Evolutionary conservation across 106 monocot species (phyloP).

Genomic region (Apostasia ramifera): DNA sequence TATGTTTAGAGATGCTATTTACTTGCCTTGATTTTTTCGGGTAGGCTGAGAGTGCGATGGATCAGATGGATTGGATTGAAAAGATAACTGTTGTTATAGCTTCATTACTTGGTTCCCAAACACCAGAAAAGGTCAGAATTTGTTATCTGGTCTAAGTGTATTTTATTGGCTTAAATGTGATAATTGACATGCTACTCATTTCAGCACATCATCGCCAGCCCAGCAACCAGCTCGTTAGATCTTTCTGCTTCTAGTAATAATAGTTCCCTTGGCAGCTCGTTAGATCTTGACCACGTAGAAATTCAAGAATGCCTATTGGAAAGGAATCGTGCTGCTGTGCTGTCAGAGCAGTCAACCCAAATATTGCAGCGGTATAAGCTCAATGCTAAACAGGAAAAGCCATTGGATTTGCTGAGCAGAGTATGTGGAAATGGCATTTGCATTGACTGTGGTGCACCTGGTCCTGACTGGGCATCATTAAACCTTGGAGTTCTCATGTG

Average conservation of each 20-base stretch:
- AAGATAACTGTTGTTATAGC: conserved; percentile 98
- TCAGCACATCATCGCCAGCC: no score
- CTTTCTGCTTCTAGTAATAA: neutral
- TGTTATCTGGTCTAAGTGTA: neutral
- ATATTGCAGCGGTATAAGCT: conserved; percentile 30
- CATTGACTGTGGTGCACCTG: conserved; percentile 77
- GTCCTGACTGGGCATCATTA: conserved; percentile 88
- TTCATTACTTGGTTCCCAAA: conserved; percentile 74
- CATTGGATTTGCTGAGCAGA: conserved; percentile 54
- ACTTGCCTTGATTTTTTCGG: no score
- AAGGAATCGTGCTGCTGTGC: conserved; percentile 30
- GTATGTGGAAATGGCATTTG: conserved; percentile 66
- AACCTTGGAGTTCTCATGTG: conserved; percentile 83
- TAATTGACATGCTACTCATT: neutral
- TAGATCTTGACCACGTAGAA: conserved; percentile 41
- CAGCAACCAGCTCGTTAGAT: neutral
- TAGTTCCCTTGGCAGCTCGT: conserved; percentile 7
- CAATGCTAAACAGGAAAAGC: conserved; percentile 52
- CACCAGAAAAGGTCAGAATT: conserved; percentile 54
- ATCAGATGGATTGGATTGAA: conserved; percentile 98
- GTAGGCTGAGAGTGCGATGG: conserved; percentile 86
- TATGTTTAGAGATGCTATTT: no score
- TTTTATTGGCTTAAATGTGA: neutral
- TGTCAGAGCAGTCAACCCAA: conserved; percentile 29
- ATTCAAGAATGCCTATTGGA: conserved; percentile 35